phyloP scores from a whole-genome alignment of 306 rosid genomes.

The Macrotyloma uniflorum region DNA sequence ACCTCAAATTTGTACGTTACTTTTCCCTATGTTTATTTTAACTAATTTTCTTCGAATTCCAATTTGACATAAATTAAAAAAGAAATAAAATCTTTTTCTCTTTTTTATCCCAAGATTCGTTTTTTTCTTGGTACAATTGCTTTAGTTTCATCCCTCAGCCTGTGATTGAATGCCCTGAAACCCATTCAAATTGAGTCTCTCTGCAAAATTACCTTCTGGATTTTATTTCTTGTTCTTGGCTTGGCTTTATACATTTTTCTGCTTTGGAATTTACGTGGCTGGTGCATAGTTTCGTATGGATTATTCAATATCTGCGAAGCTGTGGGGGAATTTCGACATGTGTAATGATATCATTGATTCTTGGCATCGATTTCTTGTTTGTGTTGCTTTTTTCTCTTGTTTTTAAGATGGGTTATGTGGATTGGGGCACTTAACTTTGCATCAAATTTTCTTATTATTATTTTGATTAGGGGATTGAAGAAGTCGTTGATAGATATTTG shows the following conservation, averaged over 20 bases:
- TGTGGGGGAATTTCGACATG: background rate
- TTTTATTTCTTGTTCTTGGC: background rate
- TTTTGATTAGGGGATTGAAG: slow-evolving; percentile 25
- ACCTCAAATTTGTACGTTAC: slow-evolving; percentile 25
- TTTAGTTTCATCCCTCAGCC: slow-evolving; percentile 19
- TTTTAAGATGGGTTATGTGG: slow-evolving; percentile 23
- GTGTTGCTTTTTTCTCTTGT: background rate
- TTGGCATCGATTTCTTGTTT: slow-evolving; percentile 3
- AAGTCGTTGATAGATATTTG: background rate
- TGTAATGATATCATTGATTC: slow-evolving; percentile 2
- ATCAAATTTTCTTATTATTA: background rate
- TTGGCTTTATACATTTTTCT: background rate
- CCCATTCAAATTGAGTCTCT: slow-evolving; percentile 24
- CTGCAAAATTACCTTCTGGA: background rate
- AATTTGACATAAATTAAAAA: background rate
- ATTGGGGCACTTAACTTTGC: slow-evolving; percentile 27
- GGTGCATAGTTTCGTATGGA: slow-evolving; percentile 1
- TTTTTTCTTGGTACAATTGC: background rate
- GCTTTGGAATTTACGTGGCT: slow-evolving; percentile 10
- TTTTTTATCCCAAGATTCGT: slow-evolving; percentile 13
- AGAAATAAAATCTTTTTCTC: no score
- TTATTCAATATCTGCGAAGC: slow-evolving; percentile 5
- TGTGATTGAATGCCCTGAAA: background rate
- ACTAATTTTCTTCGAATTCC: background rate
- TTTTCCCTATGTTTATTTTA: background rate